Conservation (phyloP, 805 yeast species). For the Wickerhamiella musiphila region DNA sequence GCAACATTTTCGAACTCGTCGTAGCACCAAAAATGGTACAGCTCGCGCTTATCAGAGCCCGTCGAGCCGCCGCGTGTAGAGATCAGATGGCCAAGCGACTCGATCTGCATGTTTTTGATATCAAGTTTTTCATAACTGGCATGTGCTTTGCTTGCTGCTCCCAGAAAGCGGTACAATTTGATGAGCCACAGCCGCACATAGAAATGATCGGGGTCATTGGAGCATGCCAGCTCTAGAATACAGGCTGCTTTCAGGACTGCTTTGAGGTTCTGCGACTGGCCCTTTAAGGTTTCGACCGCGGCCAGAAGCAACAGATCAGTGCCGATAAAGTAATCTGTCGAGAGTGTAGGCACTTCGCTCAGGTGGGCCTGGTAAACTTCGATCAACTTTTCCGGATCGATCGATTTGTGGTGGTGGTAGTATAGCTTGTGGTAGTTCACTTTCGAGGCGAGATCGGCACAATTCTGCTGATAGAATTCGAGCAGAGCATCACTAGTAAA, state of each 20-base stretch:
- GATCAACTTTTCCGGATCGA: constrained; percentile 22
- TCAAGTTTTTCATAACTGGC: constrained; percentile 38
- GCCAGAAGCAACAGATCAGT: constrained; percentile 48
- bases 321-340: constrained; percentile 55
- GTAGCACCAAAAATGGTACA: constrained; percentile 33
- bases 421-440: constrained; percentile 35
- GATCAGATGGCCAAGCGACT: constrained; percentile 38
- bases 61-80: constrained; percentile 31
- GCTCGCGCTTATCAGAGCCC: constrained; percentile 28
- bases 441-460: constrained; percentile 12
- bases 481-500: constrained; percentile 19
- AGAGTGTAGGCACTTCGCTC: constrained; percentile 22
- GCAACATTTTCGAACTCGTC: constrained; percentile 34
- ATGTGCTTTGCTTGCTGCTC: constrained; percentile 33
- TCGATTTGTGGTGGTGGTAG: constrained; percentile 16
- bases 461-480: constrained; percentile 9
- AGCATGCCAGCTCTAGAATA: constrained; percentile 39
- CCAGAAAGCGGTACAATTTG: constrained; percentile 40
- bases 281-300: constrained; percentile 19
- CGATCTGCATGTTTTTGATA: constrained; percentile 62
- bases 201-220: constrained; percentile 52
- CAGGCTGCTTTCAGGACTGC: constrained; percentile 26
- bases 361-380: constrained; percentile 23
- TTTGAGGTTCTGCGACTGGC: background rate
- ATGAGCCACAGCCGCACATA: constrained; percentile 56